Base-by-base conservation (phyloP, 2,329 filamentous ascomycete genomes). In the Dothideomycetidae sp. region DNA sequence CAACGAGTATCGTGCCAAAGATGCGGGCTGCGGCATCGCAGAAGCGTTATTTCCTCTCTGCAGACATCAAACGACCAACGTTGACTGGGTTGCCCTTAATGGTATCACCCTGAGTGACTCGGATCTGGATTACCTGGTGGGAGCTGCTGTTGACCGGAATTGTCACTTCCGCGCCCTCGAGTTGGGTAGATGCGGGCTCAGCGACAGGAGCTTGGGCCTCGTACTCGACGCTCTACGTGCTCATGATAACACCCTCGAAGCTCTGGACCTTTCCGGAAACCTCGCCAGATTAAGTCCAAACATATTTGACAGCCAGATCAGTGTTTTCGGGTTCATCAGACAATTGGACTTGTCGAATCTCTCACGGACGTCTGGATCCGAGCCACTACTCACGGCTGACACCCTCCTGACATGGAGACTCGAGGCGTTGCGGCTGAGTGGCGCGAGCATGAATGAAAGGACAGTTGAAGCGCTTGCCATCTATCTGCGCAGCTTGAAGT, bases 21-120 rank as follows among this genome's bases (percentile, higher is more conserved):
- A 79, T 49, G 65, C 70, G 4, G 77, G 77, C 1, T 80, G 75
- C 50, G 77, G 75, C 29, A 75, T 82, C 33, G 72, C 78, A 12
- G 75, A 79, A 51, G 78, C 76, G 2, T 61, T 82, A 4, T 75
- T 78, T 46, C 75, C 77, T 1, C 59, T 81, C 4, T 80, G 75
- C 55, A 73, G 73, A 44, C 68, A 71, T 43, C 70, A 78, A 47
- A 64, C 75, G 15, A 81, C 78, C 0, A 78, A 75, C 47, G 71
- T 81, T 12, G 74, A 79, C 51, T 82, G 78, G 77, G 69, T 82
- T 37, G 66, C 71, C 14, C 56, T 82, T 41, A 81, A 74, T 42
- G 75, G 75, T 10, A 77, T 81, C 43, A 68, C 71, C 42, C 66
- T 82, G n/a, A 75, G 74, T 29, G 78, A 82, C 37, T 73, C 73